A percentile compares a stretch with the other conserved stretches of the same genome.
Evolutionary conservation across 345 rosid genomes (phyloP).

Genomic region (Eucalyptus regnans): DNA sequence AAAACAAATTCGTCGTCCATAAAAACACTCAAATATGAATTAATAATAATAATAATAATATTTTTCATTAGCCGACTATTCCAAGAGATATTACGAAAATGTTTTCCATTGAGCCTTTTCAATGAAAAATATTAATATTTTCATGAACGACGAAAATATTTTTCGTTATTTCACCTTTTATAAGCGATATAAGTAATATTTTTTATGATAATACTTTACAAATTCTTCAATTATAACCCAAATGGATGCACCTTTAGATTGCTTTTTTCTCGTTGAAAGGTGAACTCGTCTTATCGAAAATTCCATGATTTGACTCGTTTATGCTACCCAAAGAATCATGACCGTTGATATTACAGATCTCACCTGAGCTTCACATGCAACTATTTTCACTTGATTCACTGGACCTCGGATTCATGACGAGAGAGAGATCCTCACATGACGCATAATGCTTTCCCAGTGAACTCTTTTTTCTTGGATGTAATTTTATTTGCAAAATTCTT

Average conservation of each 20-base stretch:
- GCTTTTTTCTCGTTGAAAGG: neutral
- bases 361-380: neutral
- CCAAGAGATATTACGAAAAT: neutral
- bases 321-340: rapidly evolving
- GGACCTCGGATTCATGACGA: neutral
- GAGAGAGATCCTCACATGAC: neutral
- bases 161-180: rapidly evolving
- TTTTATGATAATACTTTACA: too few relatives aligned
- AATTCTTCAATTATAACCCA: too few relatives aligned
- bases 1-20: neutral
- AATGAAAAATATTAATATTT: neutral
- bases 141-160: rapidly evolving
- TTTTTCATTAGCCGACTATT: neutral
- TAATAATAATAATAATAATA: neutral
- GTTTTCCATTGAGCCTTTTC: neutral
- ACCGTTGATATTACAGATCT: neutral
- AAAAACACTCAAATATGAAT: too few relatives aligned
- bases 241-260: neutral
- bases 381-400: neutral
- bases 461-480: too few relatives aligned
- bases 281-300: neutral
- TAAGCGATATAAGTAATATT: neutral
- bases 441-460: neutral
- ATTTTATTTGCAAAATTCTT: neutral
- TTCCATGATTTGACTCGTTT: neutral